Evolutionary conservation across 768 basidiomycete species (phyloP).

Genomic region (Mrakia hoshinonis): DNA sequence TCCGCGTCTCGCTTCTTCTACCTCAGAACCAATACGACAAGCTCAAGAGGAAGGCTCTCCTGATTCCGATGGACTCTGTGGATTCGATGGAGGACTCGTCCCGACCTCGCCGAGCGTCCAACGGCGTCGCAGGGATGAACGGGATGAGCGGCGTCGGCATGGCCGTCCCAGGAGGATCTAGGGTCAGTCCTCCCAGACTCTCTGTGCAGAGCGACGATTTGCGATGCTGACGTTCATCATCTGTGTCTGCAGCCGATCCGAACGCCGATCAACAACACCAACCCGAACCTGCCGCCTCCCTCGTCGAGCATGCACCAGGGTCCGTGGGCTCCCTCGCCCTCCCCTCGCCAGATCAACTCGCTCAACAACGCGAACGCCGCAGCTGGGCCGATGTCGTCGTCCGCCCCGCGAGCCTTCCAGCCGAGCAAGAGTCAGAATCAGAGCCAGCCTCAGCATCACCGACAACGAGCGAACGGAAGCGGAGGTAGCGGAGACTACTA

Average conservation of each 20-base stretch:
- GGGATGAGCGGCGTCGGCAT: neutral
- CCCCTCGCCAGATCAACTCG: neutral
- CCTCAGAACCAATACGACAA: constrained; percentile 26
- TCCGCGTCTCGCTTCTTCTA: neutral
- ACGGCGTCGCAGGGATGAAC: neutral
- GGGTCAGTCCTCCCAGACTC: neutral
- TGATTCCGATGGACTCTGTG: neutral
- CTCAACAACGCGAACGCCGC: neutral
- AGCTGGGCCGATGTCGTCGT: neutral
- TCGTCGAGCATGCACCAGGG: neutral
- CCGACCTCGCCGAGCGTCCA: neutral
- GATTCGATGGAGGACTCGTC: neutral
- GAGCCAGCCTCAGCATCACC: neutral
- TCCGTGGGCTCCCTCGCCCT: constrained; percentile 4
- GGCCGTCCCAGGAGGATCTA: neutral
- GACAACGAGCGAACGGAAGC: neutral
- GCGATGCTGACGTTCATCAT: too few relatives aligned
- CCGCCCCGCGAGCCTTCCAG: neutral
- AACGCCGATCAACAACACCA: constrained; percentile 1
- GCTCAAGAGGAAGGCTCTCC: constrained; percentile 14
- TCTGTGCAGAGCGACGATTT: neutral
- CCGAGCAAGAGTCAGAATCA: neutral
- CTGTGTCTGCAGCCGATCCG: neutral
- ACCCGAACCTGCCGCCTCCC: neutral
- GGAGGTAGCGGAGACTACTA: neutral